Evolutionary conservation across 257 asterid species (phyloP).

Genomic region (Nicotiana noctiflora): DNA sequence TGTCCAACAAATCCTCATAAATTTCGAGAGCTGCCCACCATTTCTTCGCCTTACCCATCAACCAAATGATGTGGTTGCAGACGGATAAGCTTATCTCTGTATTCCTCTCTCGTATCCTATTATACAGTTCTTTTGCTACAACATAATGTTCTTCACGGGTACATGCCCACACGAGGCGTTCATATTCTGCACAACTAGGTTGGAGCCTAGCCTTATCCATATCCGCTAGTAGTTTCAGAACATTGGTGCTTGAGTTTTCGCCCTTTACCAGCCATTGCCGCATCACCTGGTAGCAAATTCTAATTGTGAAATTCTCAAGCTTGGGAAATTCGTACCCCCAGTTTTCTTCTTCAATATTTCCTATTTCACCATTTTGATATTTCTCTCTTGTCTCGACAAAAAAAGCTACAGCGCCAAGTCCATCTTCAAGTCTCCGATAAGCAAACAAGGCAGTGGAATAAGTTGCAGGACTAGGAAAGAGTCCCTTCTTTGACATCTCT

Average conservation of each 20-base stretch:
- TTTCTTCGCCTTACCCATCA: conserved; percentile 87
- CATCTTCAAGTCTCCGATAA: conserved; percentile 69
- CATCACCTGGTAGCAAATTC: conserved; percentile 76
- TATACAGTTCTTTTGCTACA: conserved; percentile 74
- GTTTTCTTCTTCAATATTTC: conserved; percentile 34
- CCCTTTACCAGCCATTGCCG: conserved; percentile 61
- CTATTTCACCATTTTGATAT: conserved; percentile 50
- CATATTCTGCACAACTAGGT: conserved; percentile 43
- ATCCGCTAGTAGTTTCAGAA: conserved; percentile 52
- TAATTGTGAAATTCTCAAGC: conserved; percentile 57
- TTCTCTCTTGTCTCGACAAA: conserved; percentile 36
- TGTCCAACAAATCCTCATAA: conserved; percentile 81
- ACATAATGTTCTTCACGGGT: conserved; percentile 64
- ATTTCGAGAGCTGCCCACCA: conserved; percentile 99
- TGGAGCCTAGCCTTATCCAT: conserved; percentile 62
- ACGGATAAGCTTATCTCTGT: conserved; percentile 67
- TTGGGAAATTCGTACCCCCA: conserved; percentile 61
- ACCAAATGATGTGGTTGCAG: conserved; percentile 89
- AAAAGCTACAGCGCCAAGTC: conserved; percentile 61
- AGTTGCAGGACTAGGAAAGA: conserved; percentile 71
- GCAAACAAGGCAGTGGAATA: conserved; percentile 67
- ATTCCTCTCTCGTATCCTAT: conserved; percentile 59
- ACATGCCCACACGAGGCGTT: conserved; percentile 88
- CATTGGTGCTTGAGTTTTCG: conserved; percentile 37
- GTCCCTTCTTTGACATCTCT: conserved; percentile 49